Evolutionary conservation across 352 stramenopile species (phyloP).

Genomic region (Phytophthora ohioensis): DNA sequence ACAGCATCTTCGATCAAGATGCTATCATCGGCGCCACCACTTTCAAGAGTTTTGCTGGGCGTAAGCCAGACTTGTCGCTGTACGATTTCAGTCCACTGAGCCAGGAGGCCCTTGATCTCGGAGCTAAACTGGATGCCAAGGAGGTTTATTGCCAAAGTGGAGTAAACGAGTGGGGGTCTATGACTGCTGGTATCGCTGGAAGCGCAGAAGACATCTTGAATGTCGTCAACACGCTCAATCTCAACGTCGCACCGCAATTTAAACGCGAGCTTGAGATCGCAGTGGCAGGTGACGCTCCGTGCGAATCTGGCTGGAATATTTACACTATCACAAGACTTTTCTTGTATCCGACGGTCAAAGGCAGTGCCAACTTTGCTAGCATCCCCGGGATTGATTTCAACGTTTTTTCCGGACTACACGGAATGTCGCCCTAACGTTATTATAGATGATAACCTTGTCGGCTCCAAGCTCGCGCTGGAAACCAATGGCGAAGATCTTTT

Average conservation of each 20-base stretch:
- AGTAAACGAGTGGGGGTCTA: constrained; percentile 41
- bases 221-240: constrained; percentile 23
- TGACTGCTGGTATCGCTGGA: constrained; percentile 26
- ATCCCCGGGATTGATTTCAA: constrained; percentile 43
- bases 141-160: constrained; percentile 34
- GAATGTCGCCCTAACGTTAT: constrained; percentile 34
- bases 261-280: constrained; percentile 30
- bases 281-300: constrained; percentile 22
- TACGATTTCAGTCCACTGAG: constrained; percentile 35
- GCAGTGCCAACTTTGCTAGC: constrained; percentile 32
- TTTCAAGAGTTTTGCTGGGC: constrained; percentile 32
- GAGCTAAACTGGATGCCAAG: constrained; percentile 28
- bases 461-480: constrained; percentile 29
- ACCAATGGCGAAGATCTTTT: constrained; percentile 30
- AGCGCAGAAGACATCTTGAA: constrained; percentile 33
- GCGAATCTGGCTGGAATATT: constrained; percentile 32
- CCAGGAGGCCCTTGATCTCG: constrained; percentile 18
- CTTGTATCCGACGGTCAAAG: constrained; percentile 33
- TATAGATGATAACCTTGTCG: constrained; percentile 21
- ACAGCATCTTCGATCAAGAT: constrained; percentile 37
- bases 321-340: constrained; percentile 34
- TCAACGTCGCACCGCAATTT: constrained; percentile 35
- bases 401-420: constrained; percentile 42
- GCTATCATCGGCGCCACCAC: constrained; percentile 32
- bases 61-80: constrained; percentile 31